Evolutionary conservation across 2,329 filamentous ascomycete species (phyloP), one percentile per base, ranked within the genome.

Genomic region (Metarhizium guizhouense): DNA sequence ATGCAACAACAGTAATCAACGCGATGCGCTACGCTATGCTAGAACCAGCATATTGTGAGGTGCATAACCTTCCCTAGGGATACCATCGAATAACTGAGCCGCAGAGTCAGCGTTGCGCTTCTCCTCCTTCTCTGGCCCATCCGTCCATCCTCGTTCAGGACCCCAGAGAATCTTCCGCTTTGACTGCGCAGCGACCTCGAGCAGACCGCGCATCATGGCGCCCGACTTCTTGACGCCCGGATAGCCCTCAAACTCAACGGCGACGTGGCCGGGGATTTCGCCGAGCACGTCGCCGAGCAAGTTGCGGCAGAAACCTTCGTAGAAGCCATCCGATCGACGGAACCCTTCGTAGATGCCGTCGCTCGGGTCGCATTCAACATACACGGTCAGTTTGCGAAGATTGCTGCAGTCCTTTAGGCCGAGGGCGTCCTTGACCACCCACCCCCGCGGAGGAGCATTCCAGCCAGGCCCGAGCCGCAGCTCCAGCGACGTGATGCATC

Each of bases 381-480:
- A 88, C 11, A 92, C 79, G 30, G 78, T 81, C 51, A 92, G 67
- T 14, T 74, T 75, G 34, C 78, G 76, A 20, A 87, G 78, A 51
- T 76, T 81, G 56, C 70, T 69, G 66, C 84, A 87, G 52, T 88
- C 83, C 1, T 67, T 61, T 6, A 92, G 74, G 0, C 87, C 86
- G 1, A 91, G 74, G 1, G 77, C 76, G 4, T 78, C 72, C 60
- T 84, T 85, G 13, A 89, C 83, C 1, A 83, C 81, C 85, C 88
- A 91, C 52, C 84, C 82, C 38, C 75, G 76, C 1, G 88, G 88
- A 14, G 88, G 87, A 56, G 80, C 80, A 58, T 75, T 83, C 82
- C 86, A 92, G 20, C 87, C 87, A 0, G 87, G 87, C 0, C 88
- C 88, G 0, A 92, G 74, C 3, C 87, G 81, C 54, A 92, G 70